phyloP scores from a whole-genome alignment of 2,329 filamentous ascomycete species.

The Diaporthe vaccinii region DNA sequence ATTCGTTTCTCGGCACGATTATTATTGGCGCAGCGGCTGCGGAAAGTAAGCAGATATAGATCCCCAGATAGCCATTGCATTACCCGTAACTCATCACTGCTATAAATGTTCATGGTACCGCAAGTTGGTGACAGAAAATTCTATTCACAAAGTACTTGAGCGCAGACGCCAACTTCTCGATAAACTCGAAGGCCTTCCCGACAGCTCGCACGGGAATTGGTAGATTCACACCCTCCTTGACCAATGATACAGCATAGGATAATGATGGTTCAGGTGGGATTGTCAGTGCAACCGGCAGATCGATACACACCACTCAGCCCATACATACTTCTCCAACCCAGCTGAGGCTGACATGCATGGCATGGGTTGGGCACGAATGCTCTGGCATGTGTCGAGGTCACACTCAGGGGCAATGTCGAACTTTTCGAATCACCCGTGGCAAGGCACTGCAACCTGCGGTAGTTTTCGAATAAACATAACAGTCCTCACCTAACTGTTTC shows the following conservation, averaged over 20 bases:
- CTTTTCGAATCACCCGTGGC: neutral
- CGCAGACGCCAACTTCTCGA: neutral
- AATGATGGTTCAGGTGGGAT: too few species aligned
- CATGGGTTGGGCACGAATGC: neutral
- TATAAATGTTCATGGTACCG: neutral
- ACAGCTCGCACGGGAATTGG: neutral
- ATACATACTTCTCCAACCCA: neutral
- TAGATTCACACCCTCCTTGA: neutral
- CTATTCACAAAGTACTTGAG: neutral
- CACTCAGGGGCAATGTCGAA: neutral
- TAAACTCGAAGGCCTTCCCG: neutral
- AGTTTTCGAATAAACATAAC: neutral
- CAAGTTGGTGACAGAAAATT: neutral
- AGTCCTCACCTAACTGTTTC: neutral
- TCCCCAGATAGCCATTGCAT: neutral
- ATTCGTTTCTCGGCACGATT: neutral
- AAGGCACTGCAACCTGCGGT: neutral
- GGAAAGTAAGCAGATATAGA: neutral
- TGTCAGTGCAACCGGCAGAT: neutral
- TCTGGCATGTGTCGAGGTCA: neutral
- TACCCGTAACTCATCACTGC: neutral
- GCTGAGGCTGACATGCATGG: neutral
- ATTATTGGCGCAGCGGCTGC: too few species aligned
- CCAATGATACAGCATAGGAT: too few species aligned
- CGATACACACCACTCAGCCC: too few species aligned